These are phyloP conservation scores for Ogataea pini DNA, from an alignment of 805 yeast genomes.

Conservation along the genomic window DNA sequence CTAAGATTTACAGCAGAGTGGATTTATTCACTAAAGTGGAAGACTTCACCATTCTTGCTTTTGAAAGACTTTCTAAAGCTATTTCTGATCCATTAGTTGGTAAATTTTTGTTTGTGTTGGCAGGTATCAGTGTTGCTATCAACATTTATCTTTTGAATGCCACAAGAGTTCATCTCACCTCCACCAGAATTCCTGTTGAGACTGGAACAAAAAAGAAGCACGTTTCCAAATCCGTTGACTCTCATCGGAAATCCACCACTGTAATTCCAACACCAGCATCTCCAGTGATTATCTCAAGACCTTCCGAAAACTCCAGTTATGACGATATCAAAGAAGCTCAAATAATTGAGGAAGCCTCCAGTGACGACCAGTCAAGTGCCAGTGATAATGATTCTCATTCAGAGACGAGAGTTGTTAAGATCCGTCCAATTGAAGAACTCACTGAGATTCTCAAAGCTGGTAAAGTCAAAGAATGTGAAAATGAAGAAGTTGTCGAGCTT, in stretches of 20 bases:
- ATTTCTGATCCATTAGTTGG: conserved; percentile 80
- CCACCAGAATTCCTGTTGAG: conserved; percentile 6
- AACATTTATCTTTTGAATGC: conserved; percentile 86
- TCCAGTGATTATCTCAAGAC: conserved; percentile 16
- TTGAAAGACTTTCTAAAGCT: conserved; percentile 61
- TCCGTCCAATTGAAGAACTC: conserved; percentile 64
- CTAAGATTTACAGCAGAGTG: conserved; percentile 58
- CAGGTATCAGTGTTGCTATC: conserved; percentile 73
- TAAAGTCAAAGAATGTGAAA: conserved; percentile 58
- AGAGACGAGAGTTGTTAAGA: conserved; percentile 15
- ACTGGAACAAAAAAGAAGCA: conserved; percentile 16
- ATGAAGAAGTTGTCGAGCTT: conserved; percentile 73
- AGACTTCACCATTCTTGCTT: conserved; percentile 52
- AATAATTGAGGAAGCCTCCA: conserved; percentile 31
- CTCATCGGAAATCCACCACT: conserved; percentile 11
- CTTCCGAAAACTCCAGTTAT: conserved; percentile 18
- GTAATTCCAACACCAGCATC: conserved; percentile 13
- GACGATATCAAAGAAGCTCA: conserved; percentile 39
- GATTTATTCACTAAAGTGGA: conserved; percentile 60
- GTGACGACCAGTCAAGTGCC: conserved; percentile 29
- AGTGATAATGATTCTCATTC: conserved; percentile 34
- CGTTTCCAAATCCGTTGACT: conserved; percentile 11
- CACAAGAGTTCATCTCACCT: conserved; percentile 60
- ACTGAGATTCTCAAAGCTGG: conserved; percentile 68
- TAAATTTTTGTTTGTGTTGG: conserved; percentile 69